A percentile compares a stretch with the other conserved stretches of the same genome.
These are phyloP conservation scores for Xeromyces bisporus DNA, from an alignment of 495 filamentous ascomycete species.

Conservation along the genomic window DNA sequence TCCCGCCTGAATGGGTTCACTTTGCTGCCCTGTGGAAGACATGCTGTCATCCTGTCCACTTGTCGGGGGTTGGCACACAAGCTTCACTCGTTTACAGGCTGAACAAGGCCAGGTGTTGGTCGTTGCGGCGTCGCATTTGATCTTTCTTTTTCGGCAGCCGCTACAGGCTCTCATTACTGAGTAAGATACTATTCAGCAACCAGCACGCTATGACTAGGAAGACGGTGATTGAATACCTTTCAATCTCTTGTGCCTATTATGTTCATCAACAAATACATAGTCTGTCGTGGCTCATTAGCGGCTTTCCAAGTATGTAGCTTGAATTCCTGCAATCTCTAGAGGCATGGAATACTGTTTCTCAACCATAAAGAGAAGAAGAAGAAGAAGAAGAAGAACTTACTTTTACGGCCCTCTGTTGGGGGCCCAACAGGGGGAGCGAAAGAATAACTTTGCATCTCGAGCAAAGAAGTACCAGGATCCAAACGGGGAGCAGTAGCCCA, in stretches of 20 bases:
- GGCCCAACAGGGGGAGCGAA: slow-evolving; percentile 30
- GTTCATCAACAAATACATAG: slow-evolving; percentile 99
- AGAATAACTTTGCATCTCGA: slow-evolving; percentile 30
- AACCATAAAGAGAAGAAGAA: slow-evolving; percentile 3
- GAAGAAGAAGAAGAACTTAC: slow-evolving; percentile 8
- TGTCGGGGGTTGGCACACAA: slow-evolving; percentile 84
- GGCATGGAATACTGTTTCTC: no score
- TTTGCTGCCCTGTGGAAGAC: slow-evolving; percentile 19
- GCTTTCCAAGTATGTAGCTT: no score
- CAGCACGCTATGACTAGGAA: background rate
- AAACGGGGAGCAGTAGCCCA: no score
- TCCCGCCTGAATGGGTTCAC: slow-evolving; percentile 12
- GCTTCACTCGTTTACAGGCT: slow-evolving; percentile 78
- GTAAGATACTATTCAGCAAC: background rate
- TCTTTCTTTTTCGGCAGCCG: slow-evolving; percentile 66
- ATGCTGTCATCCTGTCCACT: slow-evolving; percentile 71
- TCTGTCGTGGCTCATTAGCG: slow-evolving; percentile 39
- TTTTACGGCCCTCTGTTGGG: slow-evolving; percentile 30
- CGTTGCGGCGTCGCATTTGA: slow-evolving; percentile 95
- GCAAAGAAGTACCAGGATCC: no score
- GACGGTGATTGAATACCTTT: slow-evolving; percentile 48
- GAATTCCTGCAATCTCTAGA: no score
- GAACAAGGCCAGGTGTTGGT: slow-evolving; percentile 98
- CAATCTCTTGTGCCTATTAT: slow-evolving; percentile 91
- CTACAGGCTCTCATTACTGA: slow-evolving; percentile 97